Conservation (phyloP, 495 filamentous ascomycete genomes). For the Podospora pseudocomata region DNA sequence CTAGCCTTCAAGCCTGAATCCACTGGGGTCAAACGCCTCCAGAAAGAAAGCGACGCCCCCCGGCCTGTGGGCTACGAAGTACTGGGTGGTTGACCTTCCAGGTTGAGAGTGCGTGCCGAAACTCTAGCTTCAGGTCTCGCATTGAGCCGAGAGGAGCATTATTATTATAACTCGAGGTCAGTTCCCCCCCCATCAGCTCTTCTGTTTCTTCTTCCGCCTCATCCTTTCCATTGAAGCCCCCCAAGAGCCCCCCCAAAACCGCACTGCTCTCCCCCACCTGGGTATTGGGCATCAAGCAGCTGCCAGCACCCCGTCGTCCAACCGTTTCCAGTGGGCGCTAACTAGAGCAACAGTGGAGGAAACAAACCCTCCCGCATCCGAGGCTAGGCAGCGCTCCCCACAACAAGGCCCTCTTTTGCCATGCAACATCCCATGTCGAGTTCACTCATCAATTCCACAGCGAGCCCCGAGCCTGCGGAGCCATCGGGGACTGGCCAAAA, state of each 20-base stretch:
- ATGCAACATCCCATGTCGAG: constrained; percentile 30
- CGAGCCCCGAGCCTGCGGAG: constrained; percentile 26
- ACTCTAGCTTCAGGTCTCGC: background rate
- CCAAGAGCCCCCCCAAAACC: background rate
- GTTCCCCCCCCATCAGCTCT: background rate
- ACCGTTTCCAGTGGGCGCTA: background rate
- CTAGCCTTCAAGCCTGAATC: background rate
- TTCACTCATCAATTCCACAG: constrained; percentile 29
- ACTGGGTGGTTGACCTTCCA: background rate
- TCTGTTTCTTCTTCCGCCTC: no score
- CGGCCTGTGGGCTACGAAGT: background rate
- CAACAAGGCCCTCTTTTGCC: constrained; percentile 23
- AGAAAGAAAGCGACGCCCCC: background rate
- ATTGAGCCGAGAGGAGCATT: background rate
- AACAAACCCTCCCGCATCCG: constrained; percentile 14
- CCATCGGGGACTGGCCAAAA: constrained; percentile 8
- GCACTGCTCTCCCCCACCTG: background rate
- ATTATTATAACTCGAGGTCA: background rate
- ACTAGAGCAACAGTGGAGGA: background rate
- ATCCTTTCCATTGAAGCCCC: no score
- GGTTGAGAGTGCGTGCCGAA: background rate
- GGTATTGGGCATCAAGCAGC: background rate
- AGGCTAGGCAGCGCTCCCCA: constrained; percentile 29
- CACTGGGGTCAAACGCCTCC: background rate
- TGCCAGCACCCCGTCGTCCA: background rate